Percentiles rank a stretch among this genome's conserved stretches.
phyloP scores from a whole-genome alignment of 1,139 yeast species.

The Saccharomycopsis hybrid region DNA sequence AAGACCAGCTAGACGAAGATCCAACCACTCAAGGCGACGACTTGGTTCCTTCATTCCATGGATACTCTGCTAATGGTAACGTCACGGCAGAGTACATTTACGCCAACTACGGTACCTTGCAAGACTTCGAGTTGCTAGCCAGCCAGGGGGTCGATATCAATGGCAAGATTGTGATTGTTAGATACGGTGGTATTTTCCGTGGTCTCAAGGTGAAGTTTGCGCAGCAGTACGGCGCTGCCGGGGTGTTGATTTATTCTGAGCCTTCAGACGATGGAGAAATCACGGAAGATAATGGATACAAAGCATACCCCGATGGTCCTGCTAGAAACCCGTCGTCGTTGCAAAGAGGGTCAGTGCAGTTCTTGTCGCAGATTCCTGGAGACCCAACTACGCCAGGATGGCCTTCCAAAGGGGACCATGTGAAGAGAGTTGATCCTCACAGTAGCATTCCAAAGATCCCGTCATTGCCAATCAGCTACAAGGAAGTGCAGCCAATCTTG shows the following conservation, averaged over 20 bases:
- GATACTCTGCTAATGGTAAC: conserved; percentile 64
- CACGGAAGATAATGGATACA: conserved; percentile 43
- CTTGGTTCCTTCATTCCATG: conserved; percentile 56
- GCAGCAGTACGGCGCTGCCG: conserved; percentile 55
- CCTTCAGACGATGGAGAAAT: conserved; percentile 58
- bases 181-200: conserved; percentile 56
- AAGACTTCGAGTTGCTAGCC: conserved; percentile 44
- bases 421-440: conserved; percentile 42
- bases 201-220: conserved; percentile 67
- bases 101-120: conserved; percentile 54
- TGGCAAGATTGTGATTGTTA: conserved; percentile 51
- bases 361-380: conserved; percentile 71
- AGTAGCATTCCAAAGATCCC: conserved; percentile 53
- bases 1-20: conserved; percentile 68
- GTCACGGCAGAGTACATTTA: conserved; percentile 53
- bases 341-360: conserved; percentile 81
- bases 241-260: conserved; percentile 55
- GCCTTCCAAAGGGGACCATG: conserved; percentile 53
- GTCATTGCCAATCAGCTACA: conserved; percentile 52
- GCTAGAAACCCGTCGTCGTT: conserved; percentile 65
- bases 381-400: conserved; percentile 89
- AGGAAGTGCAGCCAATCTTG: conserved; percentile 53
- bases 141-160: conserved; percentile 40
- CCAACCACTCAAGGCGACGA: conserved; percentile 50
- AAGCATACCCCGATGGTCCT: conserved; percentile 59